Conservation (phyloP, 805 yeast species). For the Candida taoyuanica region DNA sequence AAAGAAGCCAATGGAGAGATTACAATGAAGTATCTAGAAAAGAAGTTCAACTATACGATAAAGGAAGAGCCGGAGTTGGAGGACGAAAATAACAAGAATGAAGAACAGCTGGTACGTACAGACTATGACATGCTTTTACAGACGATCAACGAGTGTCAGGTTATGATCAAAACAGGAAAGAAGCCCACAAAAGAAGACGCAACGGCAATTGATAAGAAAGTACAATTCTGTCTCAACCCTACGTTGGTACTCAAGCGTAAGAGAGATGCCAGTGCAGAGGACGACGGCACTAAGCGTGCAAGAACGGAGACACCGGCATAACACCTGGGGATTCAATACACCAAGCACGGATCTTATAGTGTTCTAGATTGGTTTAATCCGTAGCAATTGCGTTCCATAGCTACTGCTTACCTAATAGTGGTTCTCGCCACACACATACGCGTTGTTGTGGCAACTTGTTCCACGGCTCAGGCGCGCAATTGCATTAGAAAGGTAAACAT, state of each 20-base stretch:
- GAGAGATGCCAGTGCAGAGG: slow-evolving; percentile 25
- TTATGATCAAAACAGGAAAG: slow-evolving; percentile 36
- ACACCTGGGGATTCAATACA: not conserved
- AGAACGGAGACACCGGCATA: not conserved
- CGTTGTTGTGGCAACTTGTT: not conserved
- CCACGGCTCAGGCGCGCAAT: not conserved
- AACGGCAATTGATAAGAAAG: slow-evolving; percentile 55
- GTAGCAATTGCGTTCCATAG: no score
- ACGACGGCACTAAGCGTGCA: slow-evolving; percentile 24
- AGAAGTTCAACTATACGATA: slow-evolving; percentile 42
- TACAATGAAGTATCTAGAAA: slow-evolving; percentile 60
- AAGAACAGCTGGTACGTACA: slow-evolving; percentile 7
- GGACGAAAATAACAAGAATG: slow-evolving; percentile 8
- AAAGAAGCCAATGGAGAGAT: slow-evolving; percentile 60
- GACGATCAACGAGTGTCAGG: slow-evolving; percentile 46
- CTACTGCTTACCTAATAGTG: no score
- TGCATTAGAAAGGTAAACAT: slow-evolving; percentile 1
- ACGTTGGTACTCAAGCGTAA: slow-evolving; percentile 44
- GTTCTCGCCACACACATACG: no score
- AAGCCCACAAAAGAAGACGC: slow-evolving; percentile 59
- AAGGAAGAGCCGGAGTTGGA: slow-evolving; percentile 7
- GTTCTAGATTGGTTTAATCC: no score
- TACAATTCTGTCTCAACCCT: slow-evolving; percentile 62
- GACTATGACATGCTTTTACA: slow-evolving; percentile 39
- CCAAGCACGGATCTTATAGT: no score